Evolutionary conservation across 2,329 filamentous ascomycete species (phyloP).

Genomic region (Thermomyces lanuginosus): DNA sequence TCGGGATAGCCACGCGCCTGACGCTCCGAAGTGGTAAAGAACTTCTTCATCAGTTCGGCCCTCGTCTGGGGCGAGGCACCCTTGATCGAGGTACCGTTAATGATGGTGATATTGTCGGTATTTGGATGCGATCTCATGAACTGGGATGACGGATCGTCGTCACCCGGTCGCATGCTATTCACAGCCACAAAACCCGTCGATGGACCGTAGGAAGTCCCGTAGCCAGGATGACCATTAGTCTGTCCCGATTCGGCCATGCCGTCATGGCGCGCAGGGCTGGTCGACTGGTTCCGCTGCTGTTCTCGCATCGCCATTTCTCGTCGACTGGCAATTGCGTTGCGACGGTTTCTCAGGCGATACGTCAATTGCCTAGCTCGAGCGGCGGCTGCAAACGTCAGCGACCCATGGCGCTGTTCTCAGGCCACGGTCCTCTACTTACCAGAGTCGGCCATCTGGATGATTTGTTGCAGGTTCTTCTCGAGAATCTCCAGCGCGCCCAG

Average conservation of each 20-base stretch:
- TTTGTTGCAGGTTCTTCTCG: constrained; percentile 57
- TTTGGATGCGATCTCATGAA: constrained; percentile 27
- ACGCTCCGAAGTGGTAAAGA: constrained; percentile 44
- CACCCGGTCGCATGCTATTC: constrained; percentile 31
- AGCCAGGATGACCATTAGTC: too few species aligned
- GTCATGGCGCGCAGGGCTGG: too few species aligned
- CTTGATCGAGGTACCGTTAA: constrained; percentile 33
- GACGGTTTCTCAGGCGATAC: constrained; percentile 59
- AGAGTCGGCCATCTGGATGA: constrained; percentile 70
- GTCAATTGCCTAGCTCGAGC: constrained; percentile 62
- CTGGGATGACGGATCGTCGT: constrained; percentile 19
- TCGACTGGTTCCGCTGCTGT: too few species aligned
- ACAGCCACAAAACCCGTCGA: constrained; percentile 42
- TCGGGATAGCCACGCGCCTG: constrained; percentile 22
- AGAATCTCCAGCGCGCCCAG: constrained; percentile 69
- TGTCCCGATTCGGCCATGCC: too few species aligned
- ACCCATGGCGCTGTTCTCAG: neutral
- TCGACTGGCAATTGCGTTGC: constrained; percentile 53
- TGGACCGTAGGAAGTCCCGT: constrained; percentile 27
- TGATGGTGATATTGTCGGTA: constrained; percentile 32
- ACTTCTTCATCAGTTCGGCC: constrained; percentile 46
- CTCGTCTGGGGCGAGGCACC: constrained; percentile 41
- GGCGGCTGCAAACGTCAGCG: constrained; percentile 33
- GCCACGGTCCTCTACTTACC: constrained; percentile 25
- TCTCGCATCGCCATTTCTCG: constrained; percentile 39